Conservation (phyloP, 208 protist genomes). For the Leishmania aethiopica region DNA sequence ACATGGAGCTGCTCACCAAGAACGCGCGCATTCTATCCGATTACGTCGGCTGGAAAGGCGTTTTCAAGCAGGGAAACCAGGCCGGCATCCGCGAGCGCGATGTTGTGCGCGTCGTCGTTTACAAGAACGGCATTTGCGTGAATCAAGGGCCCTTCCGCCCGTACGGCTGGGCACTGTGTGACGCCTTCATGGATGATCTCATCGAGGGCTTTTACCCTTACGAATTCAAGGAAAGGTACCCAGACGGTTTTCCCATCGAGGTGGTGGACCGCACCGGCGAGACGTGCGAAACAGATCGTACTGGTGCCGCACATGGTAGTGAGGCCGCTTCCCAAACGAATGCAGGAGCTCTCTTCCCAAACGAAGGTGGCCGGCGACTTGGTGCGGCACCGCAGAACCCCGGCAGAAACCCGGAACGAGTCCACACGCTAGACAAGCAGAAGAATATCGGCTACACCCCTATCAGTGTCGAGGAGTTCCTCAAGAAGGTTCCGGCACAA, state of each 20-base stretch:
- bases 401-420: background rate
- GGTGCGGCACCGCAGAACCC: constrained; percentile 13
- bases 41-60: constrained; percentile 77
- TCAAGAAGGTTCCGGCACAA: constrained; percentile 66
- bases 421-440: constrained; percentile 37
- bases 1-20: constrained; percentile 63
- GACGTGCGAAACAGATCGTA: constrained; percentile 13
- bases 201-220: constrained; percentile 94
- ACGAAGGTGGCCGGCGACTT: constrained; percentile 33
- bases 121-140: constrained; percentile 91
- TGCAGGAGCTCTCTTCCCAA: background rate
- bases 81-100: constrained; percentile 75
- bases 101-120: constrained; percentile 81
- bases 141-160: constrained; percentile 87
- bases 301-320: background rate
- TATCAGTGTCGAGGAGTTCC: constrained; percentile 54
- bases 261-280: constrained; percentile 71
- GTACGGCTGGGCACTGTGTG: constrained; percentile 87
- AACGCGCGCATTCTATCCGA: constrained; percentile 88
- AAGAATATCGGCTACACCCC: constrained; percentile 17
- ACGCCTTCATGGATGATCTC: constrained; percentile 89
- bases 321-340: background rate
- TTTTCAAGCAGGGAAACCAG: constrained; percentile 60
- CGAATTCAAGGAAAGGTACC: constrained; percentile 94
- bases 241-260: constrained; percentile 90